Evolutionary conservation across 2,329 filamentous ascomycete species (phyloP), one percentile per base, ranked within the genome.

Genomic region (Penicillium brasilianum): DNA sequence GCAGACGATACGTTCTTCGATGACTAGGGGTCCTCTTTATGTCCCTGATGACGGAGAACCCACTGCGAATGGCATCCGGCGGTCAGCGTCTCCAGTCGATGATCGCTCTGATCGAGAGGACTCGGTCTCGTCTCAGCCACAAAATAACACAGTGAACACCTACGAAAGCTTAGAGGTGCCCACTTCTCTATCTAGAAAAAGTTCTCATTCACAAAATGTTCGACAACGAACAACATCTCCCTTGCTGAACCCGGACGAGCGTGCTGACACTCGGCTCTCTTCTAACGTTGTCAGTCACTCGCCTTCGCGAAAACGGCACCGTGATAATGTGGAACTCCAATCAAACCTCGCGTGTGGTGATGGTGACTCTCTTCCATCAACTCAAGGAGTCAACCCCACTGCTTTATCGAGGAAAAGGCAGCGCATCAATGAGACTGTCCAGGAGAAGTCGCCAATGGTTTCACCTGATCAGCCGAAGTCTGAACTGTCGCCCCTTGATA

Each of bases 351-450:
- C 18, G 10, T 10, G 2, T 9, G 34, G 60, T 46, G 43, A 46
- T 3, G 13, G 43, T 11, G 14, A 16, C 22, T 25, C 14, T 28
- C 16, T 11, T 25, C 50, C 6, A 37, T 13, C 22, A 13, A 4
- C 13, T 20, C 14, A 46, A 7, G 18, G n/a, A 9, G 16, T 16
- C 3, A 43, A 20, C 4, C 9, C 11, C 7, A 20, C 41, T 5
- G 25, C n/a, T 2, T 58, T 62, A 25, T 59, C 53, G n/a, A 60
- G 39, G 4, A 69, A 70, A 52, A 61, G 57, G 43, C 68, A 64
- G 50, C 63, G 66, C 14, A 50, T 37, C 32, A 48, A 58, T 18
- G 22, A 39, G 18, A 16, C 36, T 8, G 34, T 39, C 10, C 10
- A 7, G 34, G 10, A 34, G 4, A 52, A 39, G 1, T 28, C 20